Conservation (phyloP, 192 early-diverging fungal genomes). For the Coemansia reversa region DNA sequence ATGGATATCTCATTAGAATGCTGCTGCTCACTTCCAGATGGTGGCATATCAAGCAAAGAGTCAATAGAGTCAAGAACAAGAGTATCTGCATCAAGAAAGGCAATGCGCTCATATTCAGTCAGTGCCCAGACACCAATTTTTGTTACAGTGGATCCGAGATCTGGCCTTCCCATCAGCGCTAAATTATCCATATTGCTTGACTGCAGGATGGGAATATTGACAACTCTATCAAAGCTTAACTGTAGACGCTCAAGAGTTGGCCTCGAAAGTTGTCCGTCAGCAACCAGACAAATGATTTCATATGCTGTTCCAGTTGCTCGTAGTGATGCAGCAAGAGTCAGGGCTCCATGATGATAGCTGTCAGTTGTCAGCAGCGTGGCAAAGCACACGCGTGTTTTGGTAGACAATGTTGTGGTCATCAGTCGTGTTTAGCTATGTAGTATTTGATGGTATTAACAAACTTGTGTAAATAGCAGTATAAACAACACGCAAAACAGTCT, state of each 20-base stretch:
- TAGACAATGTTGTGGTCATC: neutral
- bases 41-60: constrained; percentile 63
- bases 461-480: too few relatives aligned
- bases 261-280: constrained; percentile 57
- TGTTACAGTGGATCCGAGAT: constrained; percentile 84
- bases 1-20: constrained; percentile 16
- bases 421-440: neutral
- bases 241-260: constrained; percentile 57
- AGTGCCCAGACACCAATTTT: constrained; percentile 87
- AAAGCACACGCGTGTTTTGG: constrained; percentile 30
- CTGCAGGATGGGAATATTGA: constrained; percentile 67
- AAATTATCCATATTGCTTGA: constrained; percentile 53
- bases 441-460: neutral
- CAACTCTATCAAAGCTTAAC: constrained; percentile 63
- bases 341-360: constrained; percentile 78
- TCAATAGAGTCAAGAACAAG: constrained; percentile 78
- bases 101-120: constrained; percentile 66
- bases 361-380: constrained; percentile 84
- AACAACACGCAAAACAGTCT: too few relatives aligned
- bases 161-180: constrained; percentile 77
- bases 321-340: constrained; percentile 76
- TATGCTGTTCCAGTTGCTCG: constrained; percentile 58
- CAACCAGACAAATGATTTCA: constrained; percentile 64
- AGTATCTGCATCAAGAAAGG: constrained; percentile 87
- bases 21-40: constrained; percentile 10